phyloP scores from a whole-genome alignment of 495 filamentous ascomycete genomes.

The Halenospora varia region DNA sequence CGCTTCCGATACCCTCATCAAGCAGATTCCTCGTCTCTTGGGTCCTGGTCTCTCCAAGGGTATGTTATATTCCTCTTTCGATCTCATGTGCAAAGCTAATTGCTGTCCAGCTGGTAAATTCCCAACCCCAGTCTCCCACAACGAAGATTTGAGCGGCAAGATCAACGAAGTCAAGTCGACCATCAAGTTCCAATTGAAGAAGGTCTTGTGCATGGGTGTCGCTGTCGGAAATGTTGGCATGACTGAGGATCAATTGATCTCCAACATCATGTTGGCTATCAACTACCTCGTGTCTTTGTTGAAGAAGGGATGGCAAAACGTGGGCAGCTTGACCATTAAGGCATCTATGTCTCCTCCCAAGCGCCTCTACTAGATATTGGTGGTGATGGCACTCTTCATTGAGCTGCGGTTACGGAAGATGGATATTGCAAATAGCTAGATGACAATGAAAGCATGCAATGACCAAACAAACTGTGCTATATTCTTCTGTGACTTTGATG shows the following conservation, averaged over 20 bases:
- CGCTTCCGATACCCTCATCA: constrained; percentile 92
- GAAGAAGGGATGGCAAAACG: constrained; percentile 99
- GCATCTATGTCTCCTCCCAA: constrained; percentile 97
- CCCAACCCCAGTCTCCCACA: constrained; percentile 94
- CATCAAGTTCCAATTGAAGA: constrained; percentile 99
- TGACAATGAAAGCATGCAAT: constrained; percentile 14
- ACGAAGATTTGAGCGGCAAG: constrained; percentile 87
- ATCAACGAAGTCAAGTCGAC: constrained; percentile 99
- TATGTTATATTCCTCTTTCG: constrained; percentile 37
- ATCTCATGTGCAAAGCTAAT: constrained; percentile 20
- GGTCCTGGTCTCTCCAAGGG: constrained; percentile 98
- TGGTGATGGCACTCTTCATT: constrained; percentile 24
- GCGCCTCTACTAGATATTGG: constrained; percentile 77
- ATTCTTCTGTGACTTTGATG: too few relatives aligned
- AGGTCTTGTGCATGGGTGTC: constrained; percentile 99
- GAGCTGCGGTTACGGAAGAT: constrained; percentile 14
- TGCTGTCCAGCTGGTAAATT: constrained; percentile 82
- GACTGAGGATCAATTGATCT: constrained; percentile 91
- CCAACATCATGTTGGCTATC: constrained; percentile 96
- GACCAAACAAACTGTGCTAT: not conserved
- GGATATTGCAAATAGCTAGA: constrained; percentile 11
- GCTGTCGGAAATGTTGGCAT: constrained; percentile 97
- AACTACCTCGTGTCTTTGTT: constrained; percentile 98
- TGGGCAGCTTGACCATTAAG: constrained; percentile 98
- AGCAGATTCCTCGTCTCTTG: constrained; percentile 98